Base-by-base conservation (phyloP, 371 early-diverging fungal species). In the Mucor velutinosus region DNA sequence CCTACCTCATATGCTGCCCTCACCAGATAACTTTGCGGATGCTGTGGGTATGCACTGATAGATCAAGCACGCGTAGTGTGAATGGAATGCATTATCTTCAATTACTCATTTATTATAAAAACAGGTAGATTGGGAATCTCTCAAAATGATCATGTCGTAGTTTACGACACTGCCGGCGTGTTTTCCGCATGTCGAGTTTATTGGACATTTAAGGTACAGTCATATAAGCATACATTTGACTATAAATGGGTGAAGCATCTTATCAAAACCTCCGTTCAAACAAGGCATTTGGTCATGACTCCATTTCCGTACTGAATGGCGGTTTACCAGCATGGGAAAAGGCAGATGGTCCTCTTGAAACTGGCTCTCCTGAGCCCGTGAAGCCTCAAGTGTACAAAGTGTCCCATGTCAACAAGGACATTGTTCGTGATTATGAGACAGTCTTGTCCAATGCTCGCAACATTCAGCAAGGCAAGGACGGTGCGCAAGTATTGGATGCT, bases 301-400 rank as follows among this genome's bases (percentile, higher is more conserved):
- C 89, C 14, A 88, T 96, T 5, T 92, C 94, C 27, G 89, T 98
- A 7, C 77, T 98, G 56, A 89, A 96, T 60, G 98, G 97, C 23
- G 97, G 98, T 5, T 70, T 98, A 30, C 86, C 87, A 15, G 83
- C 84, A 55, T 98, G 98, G 98, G 73, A 80, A 11, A 75, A 72
- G 4, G 90, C 86, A 11, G 82, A 81, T 17, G 82, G 83, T 0
- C 74, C 83, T 10, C 58, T 62, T 15, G 80, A 77, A 61, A 70
- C 58, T 2, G 76, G 73, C 17, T 15, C 23, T 7, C 68, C 68
- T 25, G 29, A 57, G 15, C 21, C 62, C 0, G 57, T 76, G 1
- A 41, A 71, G 25, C 60, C 72, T 12, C 72, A 67, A 6, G 19
- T 61, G 3, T 92, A 89, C 73, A 67, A 73, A 8, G 69, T 76